Evolutionary conservation across 2,329 filamentous ascomycete genomes (phyloP), one percentile per base, ranked within the genome.

Genomic region (Aspergillus unguis): DNA sequence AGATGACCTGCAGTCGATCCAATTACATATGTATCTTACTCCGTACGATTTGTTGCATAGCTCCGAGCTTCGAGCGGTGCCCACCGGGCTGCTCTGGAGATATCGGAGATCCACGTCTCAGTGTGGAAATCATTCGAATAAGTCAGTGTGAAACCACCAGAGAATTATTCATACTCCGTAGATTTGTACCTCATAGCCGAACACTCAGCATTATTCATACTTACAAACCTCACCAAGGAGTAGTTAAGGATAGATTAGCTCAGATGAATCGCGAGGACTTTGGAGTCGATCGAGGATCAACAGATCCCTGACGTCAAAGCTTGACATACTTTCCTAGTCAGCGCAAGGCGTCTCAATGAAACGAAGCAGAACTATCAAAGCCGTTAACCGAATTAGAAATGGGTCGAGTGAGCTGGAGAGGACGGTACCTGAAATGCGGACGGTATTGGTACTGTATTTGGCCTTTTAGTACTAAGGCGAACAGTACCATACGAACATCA

Each of bases 41-140:
- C 17, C 17, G 17, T 17, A 17, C 17, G 17, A 17, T 17, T 17
- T 46, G 33, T 29, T 40, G 8, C 44, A 32, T 6, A 11, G 40
- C 26, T 35, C 44, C 44, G 37, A 28, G n/a, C 27, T 32, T 48
- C 35, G 11, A 33, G 47, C 47, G 38, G 47, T 43, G 37, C 42
- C 46, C 9, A n/a, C 33, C n/a, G 33, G n/a, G 33, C 33, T 10
- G 9, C 33, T 11, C 41, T 50, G 26, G 41, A 33, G 41, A 17
- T 51, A 42, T 40, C 43, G 48, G 48, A 10, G 41, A 42, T 46
- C 49, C 49, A 51, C 43, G 43, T 46, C 46, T 44, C 49, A 46
- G 49, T 46, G 43, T 46, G 49, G 49, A 41, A 51, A 35, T 29
- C 29, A 41, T 36, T 46, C 29, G 31, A 28, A 37, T 43, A 9